These are phyloP conservation scores for Gossypium ekmanianum DNA, from an alignment of 345 rosid species.

Conservation along the genomic window DNA sequence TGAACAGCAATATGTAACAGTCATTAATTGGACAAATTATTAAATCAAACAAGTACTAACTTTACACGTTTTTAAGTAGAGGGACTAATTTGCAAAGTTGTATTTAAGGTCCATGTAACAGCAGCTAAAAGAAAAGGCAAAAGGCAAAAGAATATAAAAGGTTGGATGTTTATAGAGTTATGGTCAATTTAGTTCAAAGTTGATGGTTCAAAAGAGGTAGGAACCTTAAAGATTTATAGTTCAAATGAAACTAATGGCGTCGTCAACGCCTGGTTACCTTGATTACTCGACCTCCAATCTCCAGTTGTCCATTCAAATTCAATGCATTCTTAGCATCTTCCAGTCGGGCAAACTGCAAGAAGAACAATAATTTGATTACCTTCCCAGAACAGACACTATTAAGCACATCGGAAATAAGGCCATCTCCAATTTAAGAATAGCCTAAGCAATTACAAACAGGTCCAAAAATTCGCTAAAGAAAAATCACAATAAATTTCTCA, in stretches of 20 bases:
- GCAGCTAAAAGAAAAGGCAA: neutral
- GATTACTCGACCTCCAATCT: slow-evolving; percentile 82
- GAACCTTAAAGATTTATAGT: neutral
- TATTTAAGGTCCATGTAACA: neutral
- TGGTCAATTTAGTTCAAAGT: neutral
- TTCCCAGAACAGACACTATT: neutral
- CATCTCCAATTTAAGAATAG: neutral
- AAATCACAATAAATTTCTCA: neutral
- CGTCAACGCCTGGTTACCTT: slow-evolving; percentile 44
- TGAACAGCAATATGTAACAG: too few species aligned
- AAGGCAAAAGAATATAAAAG: neutral
- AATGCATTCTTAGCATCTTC: slow-evolving; percentile 93
- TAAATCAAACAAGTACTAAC: too few species aligned
- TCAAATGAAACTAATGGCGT: too few species aligned
- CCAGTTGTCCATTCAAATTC: slow-evolving; percentile 85
- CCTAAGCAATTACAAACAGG: neutral
- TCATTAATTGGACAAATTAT: too few species aligned
- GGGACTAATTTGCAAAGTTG: too few species aligned
- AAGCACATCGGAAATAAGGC: neutral
- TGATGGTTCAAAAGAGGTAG: neutral
- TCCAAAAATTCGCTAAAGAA: neutral
- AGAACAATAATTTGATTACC: slow-evolving; percentile 6
- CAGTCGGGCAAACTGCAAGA: slow-evolving; percentile 73
- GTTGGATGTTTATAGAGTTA: neutral
- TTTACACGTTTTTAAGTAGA: too few species aligned